Conservation (phyloP, 148 eudicot genomes). For the Persicaria tinctoria region DNA sequence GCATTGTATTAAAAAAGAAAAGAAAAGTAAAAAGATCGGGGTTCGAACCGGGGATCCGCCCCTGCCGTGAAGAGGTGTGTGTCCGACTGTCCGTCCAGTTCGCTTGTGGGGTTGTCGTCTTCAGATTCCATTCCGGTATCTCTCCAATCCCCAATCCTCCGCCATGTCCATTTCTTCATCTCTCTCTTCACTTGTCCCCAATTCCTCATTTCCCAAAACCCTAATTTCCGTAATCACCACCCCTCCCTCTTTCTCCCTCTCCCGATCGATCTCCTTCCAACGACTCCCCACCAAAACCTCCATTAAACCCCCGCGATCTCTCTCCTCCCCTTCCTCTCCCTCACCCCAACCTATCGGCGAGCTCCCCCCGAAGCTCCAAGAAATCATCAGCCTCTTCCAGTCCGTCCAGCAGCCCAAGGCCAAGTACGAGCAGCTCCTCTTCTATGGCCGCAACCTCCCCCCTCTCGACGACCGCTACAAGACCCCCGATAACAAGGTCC, state of each 20-base stretch:
- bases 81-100: too few relatives aligned
- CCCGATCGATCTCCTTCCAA: constrained; percentile 51
- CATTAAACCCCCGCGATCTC: constrained; percentile 1
- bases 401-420: constrained; percentile 62
- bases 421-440: constrained; percentile 72
- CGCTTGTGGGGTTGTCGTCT: too few relatives aligned
- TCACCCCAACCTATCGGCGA: constrained; percentile 44
- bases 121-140: too few relatives aligned
- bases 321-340: constrained; percentile 22
- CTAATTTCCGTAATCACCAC: constrained; percentile 11
- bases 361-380: constrained; percentile 80
- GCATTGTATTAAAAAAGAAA: too few relatives aligned
- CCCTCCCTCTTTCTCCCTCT: constrained; percentile 22
- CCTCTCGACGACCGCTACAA: constrained; percentile 49
- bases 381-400: constrained; percentile 72
- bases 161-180: constrained; percentile 47
- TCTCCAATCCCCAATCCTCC: constrained; percentile 5
- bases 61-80: too few relatives aligned
- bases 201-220: constrained; percentile 27
- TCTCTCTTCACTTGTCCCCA: neutral
- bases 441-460: constrained; percentile 54
- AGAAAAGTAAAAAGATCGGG: too few relatives aligned
- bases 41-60: too few relatives aligned
- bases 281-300: constrained; percentile 14
- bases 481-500: constrained; percentile 67